phyloP scores from a whole-genome alignment of 148 eudicot genomes.

The Chenopodium quinoa region DNA sequence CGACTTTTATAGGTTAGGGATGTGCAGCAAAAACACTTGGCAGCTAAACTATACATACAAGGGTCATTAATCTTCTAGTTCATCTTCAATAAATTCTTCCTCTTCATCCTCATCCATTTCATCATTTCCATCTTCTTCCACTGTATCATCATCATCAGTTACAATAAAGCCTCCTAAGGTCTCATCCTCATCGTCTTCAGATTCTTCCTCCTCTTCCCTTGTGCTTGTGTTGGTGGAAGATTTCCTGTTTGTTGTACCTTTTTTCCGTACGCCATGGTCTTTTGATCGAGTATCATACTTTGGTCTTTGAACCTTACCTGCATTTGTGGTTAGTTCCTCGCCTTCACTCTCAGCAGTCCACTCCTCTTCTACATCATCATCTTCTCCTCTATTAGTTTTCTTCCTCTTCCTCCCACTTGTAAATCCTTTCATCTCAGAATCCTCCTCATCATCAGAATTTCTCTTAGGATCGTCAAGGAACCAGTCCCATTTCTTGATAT shows the following conservation, averaged over 20 bases:
- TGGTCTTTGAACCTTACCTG: conserved; percentile 42
- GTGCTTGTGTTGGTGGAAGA: conserved; percentile 20
- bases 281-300: conserved; percentile 71
- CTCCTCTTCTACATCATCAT: conserved; percentile 60
- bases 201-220: conserved; percentile 36
- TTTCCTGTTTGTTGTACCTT: conserved; percentile 21
- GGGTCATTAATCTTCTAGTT: conserved; percentile 28
- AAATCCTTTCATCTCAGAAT: conserved; percentile 29
- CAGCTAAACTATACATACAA: neutral
- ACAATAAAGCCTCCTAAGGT: conserved; percentile 90
- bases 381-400: conserved; percentile 29
- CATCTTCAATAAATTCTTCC: conserved; percentile 24
- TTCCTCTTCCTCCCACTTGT: conserved; percentile 38
- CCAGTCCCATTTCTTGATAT: conserved; percentile 74
- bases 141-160: conserved; percentile 38
- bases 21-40: neutral
- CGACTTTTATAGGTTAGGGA: no score
- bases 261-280: conserved; percentile 33
- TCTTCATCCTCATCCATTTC: conserved; percentile 31
- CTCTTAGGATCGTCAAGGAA: conserved; percentile 59
- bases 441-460: conserved; percentile 55
- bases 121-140: conserved; percentile 35
- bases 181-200: conserved; percentile 50
- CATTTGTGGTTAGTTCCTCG: conserved; percentile 42
- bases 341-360: conserved; percentile 84